Evolutionary conservation across 805 yeast genomes (phyloP).

Genomic region (Wickerhamomyces alni): DNA sequence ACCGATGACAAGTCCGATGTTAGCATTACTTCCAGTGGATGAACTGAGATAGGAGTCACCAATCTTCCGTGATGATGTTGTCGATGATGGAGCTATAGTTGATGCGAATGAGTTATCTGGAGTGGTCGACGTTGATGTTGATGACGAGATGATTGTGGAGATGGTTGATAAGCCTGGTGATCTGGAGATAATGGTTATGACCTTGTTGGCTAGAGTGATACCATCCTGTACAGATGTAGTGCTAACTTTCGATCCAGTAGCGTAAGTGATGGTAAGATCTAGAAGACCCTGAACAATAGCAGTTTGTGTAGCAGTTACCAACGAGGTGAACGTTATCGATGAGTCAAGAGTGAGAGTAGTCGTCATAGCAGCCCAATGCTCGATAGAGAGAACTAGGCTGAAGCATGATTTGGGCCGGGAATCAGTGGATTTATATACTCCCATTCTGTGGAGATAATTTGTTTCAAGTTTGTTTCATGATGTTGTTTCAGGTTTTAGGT

Average conservation of each 20-base stretch:
- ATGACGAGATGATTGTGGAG: constrained; percentile 1
- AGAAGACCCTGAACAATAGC: constrained; percentile 9
- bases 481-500: not conserved
- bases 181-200: not conserved
- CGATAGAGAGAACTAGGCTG: too few species aligned
- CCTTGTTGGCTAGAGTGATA: not conserved
- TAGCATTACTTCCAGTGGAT: constrained; percentile 4
- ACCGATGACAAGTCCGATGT: constrained; percentile 20
- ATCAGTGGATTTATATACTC: not conserved
- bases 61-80: not conserved
- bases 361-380: constrained; percentile 2
- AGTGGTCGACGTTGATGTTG: not conserved
- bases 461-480: not conserved
- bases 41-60: not conserved
- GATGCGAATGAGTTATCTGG: not conserved
- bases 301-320: constrained; percentile 5
- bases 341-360: constrained; percentile 3
- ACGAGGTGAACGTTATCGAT: constrained; percentile 2
- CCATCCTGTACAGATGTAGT: constrained; percentile 1
- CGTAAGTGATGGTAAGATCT: constrained; percentile 1
- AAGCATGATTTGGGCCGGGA: too few species aligned
- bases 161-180: not conserved
- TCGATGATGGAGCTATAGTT: not conserved
- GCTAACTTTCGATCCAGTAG: too few species aligned
- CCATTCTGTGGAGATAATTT: not conserved